Base-by-base conservation (phyloP, 1,284 basidiomycete species). In the Amylostereum areolatum region DNA sequence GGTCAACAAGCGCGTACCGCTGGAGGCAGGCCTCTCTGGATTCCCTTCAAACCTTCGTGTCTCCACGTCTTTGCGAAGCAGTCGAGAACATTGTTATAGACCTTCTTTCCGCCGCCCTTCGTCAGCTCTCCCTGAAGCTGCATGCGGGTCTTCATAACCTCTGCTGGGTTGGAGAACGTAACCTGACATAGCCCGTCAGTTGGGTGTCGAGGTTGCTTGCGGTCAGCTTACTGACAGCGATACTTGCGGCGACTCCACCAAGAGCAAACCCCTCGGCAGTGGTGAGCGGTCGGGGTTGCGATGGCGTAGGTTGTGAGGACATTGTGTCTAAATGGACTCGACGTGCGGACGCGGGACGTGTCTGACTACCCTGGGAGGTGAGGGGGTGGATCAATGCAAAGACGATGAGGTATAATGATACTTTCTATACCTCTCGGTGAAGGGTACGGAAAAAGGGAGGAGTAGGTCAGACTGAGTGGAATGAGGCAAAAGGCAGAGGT, bases 61-160 rank as follows among this genome's bases (percentile, higher is more conserved):
- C 69, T 78, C 83, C 86, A 95, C 18, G 95, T 97, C 72, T 98
- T 97, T 31, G 70, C 69, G 51, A 97, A 74, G 18, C 91, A 93
- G 64, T 99, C 95, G 39, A 92, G 58, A 2, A 89, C 90, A 62
- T 85, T 92, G 52, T 82, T 90, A 75, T 98, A 99, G 3, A 98
- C 89, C 61, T 81, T 87, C 54, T 78, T 66, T 6, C 78, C 80
- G 10, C 86, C 84, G 12, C 71, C 75, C 63, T 86, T 90, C 35
- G 87, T 80, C 11, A 97, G 80, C 68, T 98, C 94, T 25, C 94
- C 95, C 65, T 97, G 93, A 25, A 98, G 77, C 64, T 97, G 94
- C 48, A 98, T 70, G 51, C 95, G 85, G 33, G 94, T 97, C 69
- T 97, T 97, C 51, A 90, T 89, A 31, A 97, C 92, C 63, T 97